These are phyloP conservation scores for Beauveria medogensis DNA, from an alignment of 2,329 filamentous ascomycete species.

Conservation along the genomic window DNA sequence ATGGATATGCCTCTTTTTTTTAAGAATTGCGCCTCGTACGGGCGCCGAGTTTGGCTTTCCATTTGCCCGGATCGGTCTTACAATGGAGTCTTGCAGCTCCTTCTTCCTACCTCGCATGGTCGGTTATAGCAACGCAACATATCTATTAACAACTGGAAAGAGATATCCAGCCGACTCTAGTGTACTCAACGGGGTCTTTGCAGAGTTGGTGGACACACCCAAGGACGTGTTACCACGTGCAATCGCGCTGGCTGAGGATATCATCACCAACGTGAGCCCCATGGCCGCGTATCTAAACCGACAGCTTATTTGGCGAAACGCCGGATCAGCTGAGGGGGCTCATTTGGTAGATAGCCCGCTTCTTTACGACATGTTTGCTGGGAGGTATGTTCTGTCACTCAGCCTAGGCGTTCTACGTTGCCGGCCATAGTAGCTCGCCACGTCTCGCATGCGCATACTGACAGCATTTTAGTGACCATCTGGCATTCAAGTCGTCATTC, in stretches of 20 bases:
- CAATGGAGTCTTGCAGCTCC: constrained; percentile 14
- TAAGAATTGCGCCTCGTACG: constrained; percentile 1
- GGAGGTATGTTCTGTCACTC: background rate
- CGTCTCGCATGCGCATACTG: background rate
- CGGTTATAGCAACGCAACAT: constrained; percentile 12
- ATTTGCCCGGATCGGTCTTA: constrained; percentile 13
- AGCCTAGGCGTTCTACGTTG: no score
- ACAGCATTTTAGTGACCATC: background rate
- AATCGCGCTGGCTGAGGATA: constrained; percentile 6
- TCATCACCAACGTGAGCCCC: constrained; percentile 6
- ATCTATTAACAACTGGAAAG: constrained; percentile 12
- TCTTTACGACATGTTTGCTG: constrained; percentile 9
- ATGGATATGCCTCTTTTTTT: no score
- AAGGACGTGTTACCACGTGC: constrained; percentile 11
- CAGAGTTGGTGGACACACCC: constrained; percentile 3
- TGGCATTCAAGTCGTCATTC: constrained; percentile 7
- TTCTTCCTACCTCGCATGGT: constrained; percentile 15
- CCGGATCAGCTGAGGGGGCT: constrained; percentile 1
- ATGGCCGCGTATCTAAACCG: constrained; percentile 9
- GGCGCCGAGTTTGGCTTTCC: constrained; percentile 13
- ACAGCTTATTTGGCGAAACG: constrained; percentile 12
- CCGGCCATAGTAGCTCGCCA: no score
- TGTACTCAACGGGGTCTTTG: constrained; percentile 4
- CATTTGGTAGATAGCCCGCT: constrained; percentile 11
- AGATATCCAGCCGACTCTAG: constrained; percentile 4